These are phyloP conservation scores for Glutinoglossum americanum DNA, from an alignment of 495 filamentous ascomycete genomes.

Conservation along the genomic window DNA sequence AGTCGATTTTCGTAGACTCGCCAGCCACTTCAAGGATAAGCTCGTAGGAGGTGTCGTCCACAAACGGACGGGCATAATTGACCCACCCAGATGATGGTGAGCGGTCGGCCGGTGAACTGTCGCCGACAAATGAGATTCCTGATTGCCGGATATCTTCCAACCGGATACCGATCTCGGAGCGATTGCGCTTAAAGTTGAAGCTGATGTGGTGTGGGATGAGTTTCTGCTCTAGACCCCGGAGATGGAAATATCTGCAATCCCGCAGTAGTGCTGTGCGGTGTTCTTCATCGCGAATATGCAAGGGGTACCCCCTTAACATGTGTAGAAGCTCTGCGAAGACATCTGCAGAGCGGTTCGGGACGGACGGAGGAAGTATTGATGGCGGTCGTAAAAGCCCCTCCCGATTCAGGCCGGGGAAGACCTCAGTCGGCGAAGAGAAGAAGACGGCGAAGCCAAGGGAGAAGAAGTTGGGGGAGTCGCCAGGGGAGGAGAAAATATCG, in stretches of 20 bases:
- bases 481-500: slow-evolving; percentile 59
- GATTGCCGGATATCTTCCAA: slow-evolving; percentile 73
- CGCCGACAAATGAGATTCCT: slow-evolving; percentile 42
- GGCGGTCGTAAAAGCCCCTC: slow-evolving; percentile 73
- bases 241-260: slow-evolving; percentile 82
- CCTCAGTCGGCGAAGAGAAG: slow-evolving; percentile 55
- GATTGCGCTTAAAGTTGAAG: slow-evolving; percentile 44
- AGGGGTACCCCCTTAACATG: slow-evolving; percentile 66
- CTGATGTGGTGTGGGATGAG: slow-evolving; percentile 59
- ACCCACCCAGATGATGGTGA: slow-evolving; percentile 32
- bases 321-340: slow-evolving; percentile 71
- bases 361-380: slow-evolving; percentile 57
- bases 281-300: slow-evolving; percentile 51
- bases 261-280: slow-evolving; percentile 63
- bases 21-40: slow-evolving; percentile 60
- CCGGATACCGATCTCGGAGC: slow-evolving; percentile 59
- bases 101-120: slow-evolving; percentile 13
- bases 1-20: slow-evolving; percentile 43
- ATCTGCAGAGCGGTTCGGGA: slow-evolving; percentile 60
- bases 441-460: slow-evolving; percentile 78
- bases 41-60: slow-evolving; percentile 49
- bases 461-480: slow-evolving; percentile 91
- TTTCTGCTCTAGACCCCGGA: slow-evolving; percentile 76
- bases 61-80: slow-evolving; percentile 62
- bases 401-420: slow-evolving; percentile 71